A percentile compares a stretch with the other conserved stretches of the same genome.
phyloP scores from a whole-genome alignment of 768 basidiomycete genomes.

The Lactarius pseudohatsudake region DNA sequence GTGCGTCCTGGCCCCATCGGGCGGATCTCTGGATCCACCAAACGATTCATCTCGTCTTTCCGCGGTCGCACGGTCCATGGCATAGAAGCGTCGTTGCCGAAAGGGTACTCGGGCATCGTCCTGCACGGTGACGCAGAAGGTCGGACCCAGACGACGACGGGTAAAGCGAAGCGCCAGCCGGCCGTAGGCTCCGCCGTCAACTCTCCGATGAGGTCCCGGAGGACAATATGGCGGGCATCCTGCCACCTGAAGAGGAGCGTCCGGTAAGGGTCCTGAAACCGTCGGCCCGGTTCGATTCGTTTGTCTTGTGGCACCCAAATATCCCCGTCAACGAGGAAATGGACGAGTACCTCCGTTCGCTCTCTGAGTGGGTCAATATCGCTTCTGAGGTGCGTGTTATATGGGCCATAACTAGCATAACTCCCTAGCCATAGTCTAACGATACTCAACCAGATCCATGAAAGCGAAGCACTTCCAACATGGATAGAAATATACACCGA shows the following conservation, averaged over 20 bases:
- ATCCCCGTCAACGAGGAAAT: slow-evolving; percentile 62
- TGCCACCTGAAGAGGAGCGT: slow-evolving; percentile 28
- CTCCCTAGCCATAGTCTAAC: neutral
- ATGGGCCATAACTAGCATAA: too few species aligned
- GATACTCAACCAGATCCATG: slow-evolving; percentile 9
- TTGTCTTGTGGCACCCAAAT: slow-evolving; percentile 78
- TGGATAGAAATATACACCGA: neutral
- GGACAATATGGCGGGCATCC: slow-evolving; percentile 27
- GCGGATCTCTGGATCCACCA: slow-evolving; percentile 26
- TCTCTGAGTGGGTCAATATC: slow-evolving; percentile 70
- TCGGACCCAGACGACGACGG: slow-evolving; percentile 25
- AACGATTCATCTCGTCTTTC: slow-evolving; percentile 63
- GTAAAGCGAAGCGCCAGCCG: slow-evolving; percentile 34
- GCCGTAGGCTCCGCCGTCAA: slow-evolving; percentile 33
- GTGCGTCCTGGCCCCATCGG: neutral
- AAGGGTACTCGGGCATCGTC: slow-evolving; percentile 68
- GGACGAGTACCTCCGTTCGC: slow-evolving; percentile 69
- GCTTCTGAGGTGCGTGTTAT: slow-evolving; percentile 54
- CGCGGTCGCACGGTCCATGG: slow-evolving; percentile 76
- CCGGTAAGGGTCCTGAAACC: slow-evolving; percentile 44
- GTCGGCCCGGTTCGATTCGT: slow-evolving; percentile 56
- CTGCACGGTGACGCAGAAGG: slow-evolving; percentile 40
- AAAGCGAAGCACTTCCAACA: slow-evolving; percentile 2
- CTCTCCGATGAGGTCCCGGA: slow-evolving; percentile 31
- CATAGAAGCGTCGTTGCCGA: slow-evolving; percentile 56